phyloP scores from a whole-genome alignment of 108 stramenopile genomes.

The Pseudonitzschia delicatissima region DNA sequence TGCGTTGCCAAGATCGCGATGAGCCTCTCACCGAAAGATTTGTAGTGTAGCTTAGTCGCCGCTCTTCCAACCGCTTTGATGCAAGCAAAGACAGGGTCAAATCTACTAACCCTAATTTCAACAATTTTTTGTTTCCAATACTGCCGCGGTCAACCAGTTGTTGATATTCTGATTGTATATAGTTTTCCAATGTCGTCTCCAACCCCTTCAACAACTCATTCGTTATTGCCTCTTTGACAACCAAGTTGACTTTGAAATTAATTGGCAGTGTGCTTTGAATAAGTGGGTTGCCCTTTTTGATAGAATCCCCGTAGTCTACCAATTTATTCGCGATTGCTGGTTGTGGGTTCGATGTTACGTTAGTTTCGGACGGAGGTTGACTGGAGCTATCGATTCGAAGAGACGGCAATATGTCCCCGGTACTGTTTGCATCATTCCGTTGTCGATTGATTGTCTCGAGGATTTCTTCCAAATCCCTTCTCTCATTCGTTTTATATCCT shows the following conservation, averaged over 20 bases:
- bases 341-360: conserved; percentile 3
- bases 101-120: neutral
- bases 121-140: neutral
- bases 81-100: conserved; percentile 1
- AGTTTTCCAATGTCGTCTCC: conserved; percentile 7
- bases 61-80: conserved; percentile 3
- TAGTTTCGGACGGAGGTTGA: conserved; percentile 6
- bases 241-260: neutral
- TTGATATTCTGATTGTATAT: conserved; percentile 9
- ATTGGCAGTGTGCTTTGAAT: neutral
- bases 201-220: neutral
- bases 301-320: neutral
- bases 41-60: neutral
- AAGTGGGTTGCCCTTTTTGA: neutral
- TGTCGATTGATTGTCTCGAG: neutral
- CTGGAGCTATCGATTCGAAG: neutral
- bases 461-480: neutral
- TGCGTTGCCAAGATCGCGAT: neutral
- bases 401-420: neutral
- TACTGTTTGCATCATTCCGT: neutral
- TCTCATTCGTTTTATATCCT: neutral
- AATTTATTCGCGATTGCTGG: neutral
- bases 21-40: neutral
- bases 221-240: neutral
- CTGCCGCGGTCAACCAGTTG: neutral